Evolutionary conservation across 306 rosid species (phyloP).

Genomic region (Oxytropis ochrocephala): DNA sequence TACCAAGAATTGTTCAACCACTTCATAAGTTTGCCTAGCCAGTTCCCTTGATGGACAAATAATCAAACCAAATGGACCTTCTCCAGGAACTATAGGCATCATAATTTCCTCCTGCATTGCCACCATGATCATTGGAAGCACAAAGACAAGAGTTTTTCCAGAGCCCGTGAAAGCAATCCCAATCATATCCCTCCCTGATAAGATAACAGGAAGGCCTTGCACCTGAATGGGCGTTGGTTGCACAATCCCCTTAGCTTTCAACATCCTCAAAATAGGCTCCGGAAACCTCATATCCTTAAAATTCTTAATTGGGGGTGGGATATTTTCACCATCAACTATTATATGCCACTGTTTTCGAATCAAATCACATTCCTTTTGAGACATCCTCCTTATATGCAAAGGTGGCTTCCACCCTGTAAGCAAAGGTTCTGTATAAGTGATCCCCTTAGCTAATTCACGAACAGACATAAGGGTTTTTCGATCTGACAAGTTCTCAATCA

Average conservation of each 20-base stretch:
- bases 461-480: slow-evolving; percentile 86
- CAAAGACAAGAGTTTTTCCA: slow-evolving; percentile 86
- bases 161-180: slow-evolving; percentile 95
- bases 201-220: slow-evolving; percentile 88
- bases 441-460: slow-evolving; percentile 90
- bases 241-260: slow-evolving; percentile 78
- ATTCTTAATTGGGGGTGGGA: slow-evolving; percentile 79
- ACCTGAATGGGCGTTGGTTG: slow-evolving; percentile 98
- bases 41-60: slow-evolving; percentile 91
- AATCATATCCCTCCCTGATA: slow-evolving; percentile 90
- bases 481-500: slow-evolving; percentile 82
- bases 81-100: slow-evolving; percentile 89
- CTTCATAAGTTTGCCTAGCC: slow-evolving; percentile 93
- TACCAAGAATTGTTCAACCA: slow-evolving; percentile 61
- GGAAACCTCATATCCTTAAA: slow-evolving; percentile 94
- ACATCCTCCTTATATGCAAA: slow-evolving; percentile 62
- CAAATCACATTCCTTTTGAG: slow-evolving; percentile 54
- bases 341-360: slow-evolving; percentile 90
- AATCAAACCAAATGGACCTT: slow-evolving; percentile 83
- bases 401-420: slow-evolving; percentile 95
- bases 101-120: slow-evolving; percentile 90
- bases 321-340: slow-evolving; percentile 70
- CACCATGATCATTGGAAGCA: slow-evolving; percentile 86
- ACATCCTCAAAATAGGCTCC: slow-evolving; percentile 69
- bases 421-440: slow-evolving; percentile 72